Conservation (phyloP, 2,329 filamentous ascomycete species). For the Colletotrichum somersetense region DNA sequence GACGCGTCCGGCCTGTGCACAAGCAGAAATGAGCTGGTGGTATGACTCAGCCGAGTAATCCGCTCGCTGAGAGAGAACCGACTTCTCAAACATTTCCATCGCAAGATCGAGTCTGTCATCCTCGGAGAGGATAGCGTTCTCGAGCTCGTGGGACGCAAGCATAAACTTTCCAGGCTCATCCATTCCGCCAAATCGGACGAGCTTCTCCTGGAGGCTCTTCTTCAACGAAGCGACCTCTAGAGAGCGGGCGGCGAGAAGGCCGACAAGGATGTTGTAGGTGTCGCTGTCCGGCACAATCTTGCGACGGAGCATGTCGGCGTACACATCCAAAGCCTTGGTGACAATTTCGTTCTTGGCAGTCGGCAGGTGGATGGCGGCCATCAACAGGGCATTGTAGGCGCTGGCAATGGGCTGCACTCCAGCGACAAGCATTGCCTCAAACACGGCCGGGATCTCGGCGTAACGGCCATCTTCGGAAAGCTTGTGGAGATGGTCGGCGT, state of each 20-base stretch:
- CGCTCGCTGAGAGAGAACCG: constrained; percentile 71
- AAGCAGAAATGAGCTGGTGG: constrained; percentile 86
- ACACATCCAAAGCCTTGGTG: constrained; percentile 92
- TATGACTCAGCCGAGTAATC: constrained; percentile 87
- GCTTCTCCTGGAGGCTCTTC: constrained; percentile 81
- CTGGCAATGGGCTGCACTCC: constrained; percentile 83
- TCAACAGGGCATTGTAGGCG: constrained; percentile 92
- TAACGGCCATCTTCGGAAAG: constrained; percentile 80
- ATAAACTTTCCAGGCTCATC: constrained; percentile 88
- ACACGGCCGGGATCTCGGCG: constrained; percentile 89
- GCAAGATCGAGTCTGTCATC: constrained; percentile 90
- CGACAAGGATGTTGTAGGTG: constrained; percentile 90
- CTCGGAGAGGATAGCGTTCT: constrained; percentile 86
- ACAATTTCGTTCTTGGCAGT: constrained; percentile 85
- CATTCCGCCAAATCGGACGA: constrained; percentile 86
- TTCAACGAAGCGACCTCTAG: constrained; percentile 82
- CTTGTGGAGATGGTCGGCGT: constrained; percentile 82
- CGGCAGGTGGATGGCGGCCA: constrained; percentile 86
- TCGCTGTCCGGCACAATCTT: constrained; percentile 84
- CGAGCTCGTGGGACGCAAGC: constrained; percentile 87
- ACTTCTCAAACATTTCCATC: constrained; percentile 85
- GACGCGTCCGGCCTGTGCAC: constrained; percentile 83
- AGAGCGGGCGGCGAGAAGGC: constrained; percentile 83
- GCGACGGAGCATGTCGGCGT: constrained; percentile 93
- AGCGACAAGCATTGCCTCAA: constrained; percentile 88